Evolutionary conservation across 2,329 filamentous ascomycete species (phyloP), one percentile per base, ranked within the genome.

Genomic region (Thelonectria discophora): DNA sequence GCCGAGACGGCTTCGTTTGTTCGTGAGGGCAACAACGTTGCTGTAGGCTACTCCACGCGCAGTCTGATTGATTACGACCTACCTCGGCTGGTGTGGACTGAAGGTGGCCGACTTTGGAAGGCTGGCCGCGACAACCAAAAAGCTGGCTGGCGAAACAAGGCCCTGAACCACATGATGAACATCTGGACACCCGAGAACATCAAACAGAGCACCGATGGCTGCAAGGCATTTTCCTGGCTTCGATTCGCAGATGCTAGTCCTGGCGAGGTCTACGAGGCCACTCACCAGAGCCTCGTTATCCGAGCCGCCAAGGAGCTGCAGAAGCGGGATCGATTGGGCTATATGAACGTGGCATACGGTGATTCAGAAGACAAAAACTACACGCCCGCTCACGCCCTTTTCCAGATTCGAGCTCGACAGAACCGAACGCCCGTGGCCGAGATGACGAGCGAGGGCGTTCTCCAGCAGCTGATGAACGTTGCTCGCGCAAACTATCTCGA

Each of bases 1-100:
- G 95, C 94, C 13, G 95, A 99, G 80, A 97, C 94, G 0, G 94
- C 92, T 0, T 97, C 94, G 0, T 98, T 99, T 76, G 83, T 97
- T 68, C 91, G 95, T 20, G 95, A 99, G 76, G 94, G 94, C 8
- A 86, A 82, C 62, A 89, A 89, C 64, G 85, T 98, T 52, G 82
- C 90, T 18, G 90, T 97, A 18, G 88, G 86, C 42, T 99, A 99
- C 76, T 97, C 94, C 2, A 91, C 93, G 0, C 89, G 92, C 62
- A 98, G 89, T 72, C 70, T 91, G 70, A 94, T 99, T 64, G 89
- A 97, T 67, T 97, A 94, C 74, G 83, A 88, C 49, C 77, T 98
- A 57, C 95, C 95, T 18, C 87, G 88, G 24, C 82, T 97, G 6
- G 80, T 99, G n/a, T 94, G 90, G 82, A 86, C 87, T n/a, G 87